Percentiles rank a stretch among this genome's conserved stretches.
Conservation (phyloP, 106 monocot species). For the Posidonia australis region DNA sequence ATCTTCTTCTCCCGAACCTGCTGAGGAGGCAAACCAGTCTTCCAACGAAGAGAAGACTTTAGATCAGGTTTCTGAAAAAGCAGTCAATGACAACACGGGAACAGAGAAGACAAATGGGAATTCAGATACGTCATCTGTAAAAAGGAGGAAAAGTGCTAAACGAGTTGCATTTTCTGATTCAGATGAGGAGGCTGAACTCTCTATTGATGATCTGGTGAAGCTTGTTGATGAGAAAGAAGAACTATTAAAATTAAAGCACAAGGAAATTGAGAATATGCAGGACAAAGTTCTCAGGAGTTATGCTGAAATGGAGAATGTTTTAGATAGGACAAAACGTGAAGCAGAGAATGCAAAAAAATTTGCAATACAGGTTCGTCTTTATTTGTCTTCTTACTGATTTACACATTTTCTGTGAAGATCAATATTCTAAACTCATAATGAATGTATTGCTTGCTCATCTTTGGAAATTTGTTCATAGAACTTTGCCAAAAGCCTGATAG, state of each 20-base stretch:
- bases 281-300: conserved; percentile 81
- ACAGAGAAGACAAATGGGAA: too few relatives aligned
- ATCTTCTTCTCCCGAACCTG: conserved; percentile 26
- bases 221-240: conserved; percentile 74
- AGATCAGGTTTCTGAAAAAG: too few relatives aligned
- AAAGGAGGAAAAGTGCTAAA: conserved; percentile 3
- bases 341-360: conserved; percentile 84
- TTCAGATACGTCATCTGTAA: too few relatives aligned
- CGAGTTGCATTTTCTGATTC: conserved; percentile 37
- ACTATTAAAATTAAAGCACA: conserved; percentile 45
- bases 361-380: conserved; percentile 53
- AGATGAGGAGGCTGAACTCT: conserved; percentile 57
- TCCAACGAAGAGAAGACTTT: too few relatives aligned
- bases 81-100: too few relatives aligned
- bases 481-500: conserved; percentile 47
- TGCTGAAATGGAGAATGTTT: conserved; percentile 84
- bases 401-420: not conserved
- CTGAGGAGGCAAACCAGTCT: too few relatives aligned
- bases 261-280: conserved; percentile 69
- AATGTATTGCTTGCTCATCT: not conserved
- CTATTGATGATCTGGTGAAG: conserved; percentile 66
- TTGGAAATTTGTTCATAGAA: conserved; percentile 26
- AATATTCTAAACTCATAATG: not conserved
- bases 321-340: conserved; percentile 63
- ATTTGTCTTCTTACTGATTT: not conserved